Base-by-base conservation (phyloP, 768 basidiomycete genomes). In the Coprinopsis sp. region DNA sequence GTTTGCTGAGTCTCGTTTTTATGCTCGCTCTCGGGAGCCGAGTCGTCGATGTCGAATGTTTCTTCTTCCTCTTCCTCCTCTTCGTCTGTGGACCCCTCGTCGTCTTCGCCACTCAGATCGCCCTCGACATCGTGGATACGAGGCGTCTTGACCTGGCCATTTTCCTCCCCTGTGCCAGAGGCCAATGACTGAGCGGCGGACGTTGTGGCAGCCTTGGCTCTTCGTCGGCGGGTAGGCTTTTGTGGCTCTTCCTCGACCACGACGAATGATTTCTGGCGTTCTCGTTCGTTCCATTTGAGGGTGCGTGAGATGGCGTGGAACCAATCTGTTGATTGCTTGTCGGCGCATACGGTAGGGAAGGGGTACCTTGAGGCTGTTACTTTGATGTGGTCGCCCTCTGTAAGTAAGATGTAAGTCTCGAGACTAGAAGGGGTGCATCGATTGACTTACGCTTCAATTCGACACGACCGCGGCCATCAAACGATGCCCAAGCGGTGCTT, bases 301-400 rank as follows among this genome's bases (percentile, higher is more conserved):
- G 95, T 99, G 19, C 96, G 80, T 28, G 91, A 91, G 52, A 99
- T 98, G 3, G 95, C 80, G 51, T 91, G 84, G 81, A 99, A 98
- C 96, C 96, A 99, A 60, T 99, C 96, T 2, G 90, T 91, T 16
- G 93, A 96, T 61, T 96, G 94, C 52, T 94, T 96, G 62, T 96
- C 91, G 6, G 91, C 92, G 58, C 95, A 98, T 5, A 99, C 93
- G 3, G 96, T 98, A 6, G 96, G 96, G 76, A 98, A 98, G 4
- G 96, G 96, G 64, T 91, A 99, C 61, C 86, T 91, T 1, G 93
- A 96, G 0, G 96, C 95, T 1, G 89, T 93, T 47, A 99, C 85
- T 69, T 95, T 98, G 71, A 99, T 97, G 62, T 98, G 95, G 59
- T 99, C 96, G 33, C 96, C 96, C 84, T 98, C 94, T 97, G 69